Evolutionary conservation across 2,329 filamentous ascomycete species (phyloP), one percentile per base, ranked within the genome.

Genomic region (Cryoendolithus antarcticus): DNA sequence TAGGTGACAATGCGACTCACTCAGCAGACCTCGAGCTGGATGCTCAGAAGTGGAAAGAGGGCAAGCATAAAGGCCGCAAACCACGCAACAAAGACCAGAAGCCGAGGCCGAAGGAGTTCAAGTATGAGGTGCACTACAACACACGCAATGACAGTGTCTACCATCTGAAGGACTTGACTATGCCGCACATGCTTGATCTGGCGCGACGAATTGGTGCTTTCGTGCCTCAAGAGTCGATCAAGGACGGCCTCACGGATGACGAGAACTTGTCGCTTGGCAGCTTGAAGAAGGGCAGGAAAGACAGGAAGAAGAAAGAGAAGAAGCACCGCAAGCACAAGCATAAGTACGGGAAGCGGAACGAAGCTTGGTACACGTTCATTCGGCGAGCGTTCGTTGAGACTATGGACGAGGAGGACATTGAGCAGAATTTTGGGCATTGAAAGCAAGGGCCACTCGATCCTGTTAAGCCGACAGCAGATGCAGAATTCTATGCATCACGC

Each of bases 81-180:
- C 73, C 60, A 43, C 59, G 61, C 39, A 62, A 62, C 6, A 60
- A 61, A 12, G 54, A 61, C n/a, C 61, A 65, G 15, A 66, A 70
- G 45, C 74, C 77, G 1, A 63, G 74, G 47, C 75, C 80, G 3
- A 73, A 67, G 32, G 63, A 74, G 28, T 86, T 95, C 58, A 57
- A 68, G 10, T 96, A 76, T 54, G 72, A 93, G 55, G 67, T 93
- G 35, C 86, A 94, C 59, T 98, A 98, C 58, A 78, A 79, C 57
- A 96, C 88, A 0, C 80, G 75, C 40, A 72, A 78, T 13, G 86
- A 96, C 57, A 63, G 75, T 42, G 60, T 80, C 1, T 95, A 88
- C 57, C 72, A 75, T 44, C 62, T 95, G 50, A 69, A 74, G 32
- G 89, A 96, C 60, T 64, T 98, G 58, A 96, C 89, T 0, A 82